Percentiles rank a stretch among this genome's conserved stretches.
Conservation (phyloP, 1,284 basidiomycete species). For the Puccinia triticina region DNA sequence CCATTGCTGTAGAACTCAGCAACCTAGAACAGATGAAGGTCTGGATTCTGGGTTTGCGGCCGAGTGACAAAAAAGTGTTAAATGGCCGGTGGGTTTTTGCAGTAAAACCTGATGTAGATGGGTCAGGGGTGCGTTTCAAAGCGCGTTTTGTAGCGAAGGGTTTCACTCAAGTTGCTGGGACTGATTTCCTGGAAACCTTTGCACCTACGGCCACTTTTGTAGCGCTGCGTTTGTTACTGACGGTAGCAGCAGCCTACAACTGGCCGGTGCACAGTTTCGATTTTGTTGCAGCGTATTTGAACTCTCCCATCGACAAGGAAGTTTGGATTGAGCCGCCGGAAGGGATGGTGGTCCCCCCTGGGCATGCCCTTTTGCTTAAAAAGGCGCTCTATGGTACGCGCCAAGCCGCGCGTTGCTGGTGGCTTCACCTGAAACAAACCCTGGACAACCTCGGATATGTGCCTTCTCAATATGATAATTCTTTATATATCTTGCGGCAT, state of each 20-base stretch:
- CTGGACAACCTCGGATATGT: not conserved
- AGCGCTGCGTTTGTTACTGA: not conserved
- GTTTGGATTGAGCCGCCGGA: slow-evolving; percentile 16
- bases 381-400: slow-evolving; percentile 29
- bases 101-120: not conserved
- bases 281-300: slow-evolving; percentile 31
- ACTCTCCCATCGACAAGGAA: slow-evolving; percentile 10
- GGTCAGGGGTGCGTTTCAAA: not conserved
- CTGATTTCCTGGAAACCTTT: not conserved
- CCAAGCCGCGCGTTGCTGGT: slow-evolving; percentile 29
- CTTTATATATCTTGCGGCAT: not conserved
- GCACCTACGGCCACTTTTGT: slow-evolving; percentile 37
- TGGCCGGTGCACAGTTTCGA: slow-evolving; percentile 18
- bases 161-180: not conserved
- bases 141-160: slow-evolving; percentile 25
- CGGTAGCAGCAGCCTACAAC: not conserved
- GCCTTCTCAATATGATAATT: not conserved
- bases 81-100: slow-evolving; percentile 45
- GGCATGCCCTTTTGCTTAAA: not conserved
- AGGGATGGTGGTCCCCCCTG: not conserved
- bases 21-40: slow-evolving; percentile 17
- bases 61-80: not conserved
- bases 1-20: too few species aligned
- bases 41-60: not conserved
- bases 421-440: not conserved